Evolutionary conservation across 192 early-diverging fungal species (phyloP).

Genomic region (Linnemannia exigua): DNA sequence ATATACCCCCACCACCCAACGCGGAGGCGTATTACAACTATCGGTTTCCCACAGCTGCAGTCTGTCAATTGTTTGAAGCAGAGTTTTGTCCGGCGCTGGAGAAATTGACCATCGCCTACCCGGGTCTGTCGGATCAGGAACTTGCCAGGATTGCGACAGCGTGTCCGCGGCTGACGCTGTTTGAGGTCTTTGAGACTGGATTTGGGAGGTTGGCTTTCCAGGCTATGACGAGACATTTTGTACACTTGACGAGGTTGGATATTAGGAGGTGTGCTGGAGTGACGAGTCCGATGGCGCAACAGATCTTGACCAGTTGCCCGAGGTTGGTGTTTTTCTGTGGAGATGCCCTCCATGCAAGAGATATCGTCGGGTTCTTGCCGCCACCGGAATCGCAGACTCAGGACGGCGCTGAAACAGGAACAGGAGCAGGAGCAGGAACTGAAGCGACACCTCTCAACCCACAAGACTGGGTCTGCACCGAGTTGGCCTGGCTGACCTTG

Average conservation of each 20-base stretch:
- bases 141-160: background rate
- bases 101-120: background rate
- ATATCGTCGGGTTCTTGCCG: slow-evolving; percentile 3
- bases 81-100: slow-evolving; percentile 4
- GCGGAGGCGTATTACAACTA: background rate
- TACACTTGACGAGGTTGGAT: slow-evolving; percentile 5
- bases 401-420: background rate
- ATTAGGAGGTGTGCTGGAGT: slow-evolving; percentile 5
- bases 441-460: background rate
- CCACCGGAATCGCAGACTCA: background rate
- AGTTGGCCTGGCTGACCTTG: slow-evolving; percentile 3
- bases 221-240: slow-evolving; percentile 22
- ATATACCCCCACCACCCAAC: background rate
- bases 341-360: slow-evolving; percentile 2
- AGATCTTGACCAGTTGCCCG: slow-evolving; percentile 20
- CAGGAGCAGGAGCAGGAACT: background rate
- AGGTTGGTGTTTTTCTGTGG: background rate
- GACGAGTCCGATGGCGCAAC: slow-evolving; percentile 23
- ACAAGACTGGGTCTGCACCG: slow-evolving; percentile 25
- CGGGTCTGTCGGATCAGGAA: background rate
- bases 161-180: slow-evolving; percentile 1
- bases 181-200: slow-evolving; percentile 10
- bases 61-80: slow-evolving; percentile 8
- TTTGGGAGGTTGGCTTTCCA: slow-evolving; percentile 12
- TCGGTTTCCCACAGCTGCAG: background rate